phyloP scores from a whole-genome alignment of 208 protist genomes.

The Borovskyia barvae region DNA sequence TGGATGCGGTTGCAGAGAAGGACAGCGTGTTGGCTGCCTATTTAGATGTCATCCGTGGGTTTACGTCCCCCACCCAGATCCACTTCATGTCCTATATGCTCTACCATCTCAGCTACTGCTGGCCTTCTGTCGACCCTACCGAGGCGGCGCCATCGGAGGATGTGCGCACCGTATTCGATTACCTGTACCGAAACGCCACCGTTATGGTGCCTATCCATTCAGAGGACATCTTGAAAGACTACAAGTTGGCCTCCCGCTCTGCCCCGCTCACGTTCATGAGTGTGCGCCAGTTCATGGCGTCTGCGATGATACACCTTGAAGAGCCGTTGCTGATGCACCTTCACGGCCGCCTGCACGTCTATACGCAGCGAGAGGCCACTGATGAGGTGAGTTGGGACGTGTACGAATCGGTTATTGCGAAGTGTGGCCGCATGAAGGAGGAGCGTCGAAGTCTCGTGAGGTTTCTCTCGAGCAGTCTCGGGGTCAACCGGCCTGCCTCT shows the following conservation, averaged over 20 bases:
- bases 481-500: conserved; percentile 62
- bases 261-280: conserved; percentile 69
- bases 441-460: conserved; percentile 67
- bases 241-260: conserved; percentile 73
- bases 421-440: conserved; percentile 53
- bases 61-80: conserved; percentile 76
- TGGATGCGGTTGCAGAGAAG: conserved; percentile 61
- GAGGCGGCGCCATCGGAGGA: conserved; percentile 58
- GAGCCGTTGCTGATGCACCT: conserved; percentile 78
- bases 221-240: conserved; percentile 65
- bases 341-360: conserved; percentile 64
- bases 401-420: conserved; percentile 53
- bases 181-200: conserved; percentile 70
- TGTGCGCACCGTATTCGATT: conserved; percentile 68
- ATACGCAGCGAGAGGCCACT: conserved; percentile 31
- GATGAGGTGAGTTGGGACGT: conserved; percentile 67
- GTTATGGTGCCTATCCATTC: conserved; percentile 56
- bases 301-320: conserved; percentile 76
- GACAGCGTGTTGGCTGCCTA: conserved; percentile 66
- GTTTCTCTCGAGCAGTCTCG: conserved; percentile 61
- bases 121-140: conserved; percentile 72
- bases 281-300: conserved; percentile 73
- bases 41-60: conserved; percentile 79
- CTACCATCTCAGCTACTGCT: conserved; percentile 82
- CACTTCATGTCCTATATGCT: conserved; percentile 84